Percentiles rank a stretch among this genome's conserved stretches.
These are phyloP conservation scores for Chaetomiaceae sp. DNA, from an alignment of 2,329 filamentous ascomycete genomes.

Conservation along the genomic window DNA sequence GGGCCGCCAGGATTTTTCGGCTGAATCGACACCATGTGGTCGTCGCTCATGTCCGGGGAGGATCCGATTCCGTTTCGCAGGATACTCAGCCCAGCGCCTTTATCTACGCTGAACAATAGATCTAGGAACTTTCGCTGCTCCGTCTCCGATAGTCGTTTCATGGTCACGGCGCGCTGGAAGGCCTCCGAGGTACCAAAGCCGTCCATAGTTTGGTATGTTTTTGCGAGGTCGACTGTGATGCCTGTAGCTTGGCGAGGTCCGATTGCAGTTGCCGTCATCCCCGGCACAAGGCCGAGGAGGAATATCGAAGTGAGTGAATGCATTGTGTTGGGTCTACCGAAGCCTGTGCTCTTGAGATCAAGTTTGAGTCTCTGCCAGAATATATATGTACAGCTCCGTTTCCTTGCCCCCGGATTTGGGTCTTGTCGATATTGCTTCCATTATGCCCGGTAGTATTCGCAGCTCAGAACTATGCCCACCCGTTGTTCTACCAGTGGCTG, in stretches of 20 bases:
- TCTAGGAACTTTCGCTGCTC: conserved; percentile 36
- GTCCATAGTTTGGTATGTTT: conserved; percentile 37
- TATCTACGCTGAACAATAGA: conserved; percentile 37
- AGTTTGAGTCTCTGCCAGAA: too few relatives aligned
- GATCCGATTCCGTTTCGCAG: conserved; percentile 41
- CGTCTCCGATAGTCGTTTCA: conserved; percentile 29
- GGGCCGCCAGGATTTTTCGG: conserved; percentile 33
- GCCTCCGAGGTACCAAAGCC: conserved; percentile 40
- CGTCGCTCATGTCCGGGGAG: conserved; percentile 33
- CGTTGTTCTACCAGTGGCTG: too few relatives aligned
- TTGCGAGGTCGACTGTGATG: conserved; percentile 22
- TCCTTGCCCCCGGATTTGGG: too few relatives aligned
- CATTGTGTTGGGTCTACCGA: too few relatives aligned
- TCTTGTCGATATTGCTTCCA: too few relatives aligned
- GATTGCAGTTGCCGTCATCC: neutral
- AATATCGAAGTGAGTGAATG: too few relatives aligned
- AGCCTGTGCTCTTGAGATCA: too few relatives aligned
- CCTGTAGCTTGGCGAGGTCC: neutral
- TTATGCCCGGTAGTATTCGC: too few relatives aligned
- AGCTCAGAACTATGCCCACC: too few relatives aligned
- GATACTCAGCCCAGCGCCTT: conserved; percentile 35
- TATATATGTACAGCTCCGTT: too few relatives aligned
- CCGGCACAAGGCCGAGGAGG: too few relatives aligned
- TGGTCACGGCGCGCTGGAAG: conserved; percentile 38
- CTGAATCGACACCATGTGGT: conserved; percentile 35